A percentile compares a stretch with the other conserved stretches of the same genome.
Evolutionary conservation across 306 rosid species (phyloP).

Genomic region (Clitoria ternatea): DNA sequence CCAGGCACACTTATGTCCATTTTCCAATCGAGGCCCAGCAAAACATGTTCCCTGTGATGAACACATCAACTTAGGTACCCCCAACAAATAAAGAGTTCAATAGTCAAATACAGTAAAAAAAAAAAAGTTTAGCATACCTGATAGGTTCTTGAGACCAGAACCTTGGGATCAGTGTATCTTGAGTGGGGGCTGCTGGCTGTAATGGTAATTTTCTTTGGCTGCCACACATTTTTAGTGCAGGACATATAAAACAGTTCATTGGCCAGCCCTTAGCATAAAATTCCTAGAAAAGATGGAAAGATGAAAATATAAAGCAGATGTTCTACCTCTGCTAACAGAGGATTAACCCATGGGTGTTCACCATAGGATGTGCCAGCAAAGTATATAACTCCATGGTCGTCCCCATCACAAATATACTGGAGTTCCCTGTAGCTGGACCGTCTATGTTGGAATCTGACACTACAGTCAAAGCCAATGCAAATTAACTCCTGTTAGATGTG

Average conservation of each 20-base stretch:
- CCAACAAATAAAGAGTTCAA: constrained; percentile 1
- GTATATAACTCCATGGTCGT: constrained; percentile 79
- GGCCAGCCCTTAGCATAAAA: not conserved
- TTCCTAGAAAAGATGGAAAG: not conserved
- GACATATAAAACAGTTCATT: constrained; percentile 12
- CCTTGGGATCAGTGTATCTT: constrained; percentile 95
- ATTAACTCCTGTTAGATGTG: not conserved
- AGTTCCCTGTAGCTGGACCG: constrained; percentile 90
- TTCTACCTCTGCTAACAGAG: constrained; percentile 82
- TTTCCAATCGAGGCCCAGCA: constrained; percentile 79
- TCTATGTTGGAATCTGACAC: constrained; percentile 74
- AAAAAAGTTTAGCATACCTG: constrained; percentile 43
- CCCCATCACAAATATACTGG: constrained; percentile 84
- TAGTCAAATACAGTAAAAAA: not conserved
- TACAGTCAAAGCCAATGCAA: constrained; percentile 28
- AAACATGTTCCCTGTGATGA: constrained; percentile 83
- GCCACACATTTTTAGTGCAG: constrained; percentile 25
- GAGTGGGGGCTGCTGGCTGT: constrained; percentile 81
- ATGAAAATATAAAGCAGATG: not conserved
- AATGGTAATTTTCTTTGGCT: constrained; percentile 56
- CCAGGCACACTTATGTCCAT: constrained; percentile 71
- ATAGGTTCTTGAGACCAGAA: constrained; percentile 83
- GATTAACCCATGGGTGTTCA: constrained; percentile 90
- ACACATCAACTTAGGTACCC: constrained; percentile 20
- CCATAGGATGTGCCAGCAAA: constrained; percentile 92